Evolutionary conservation across 257 asterid species (phyloP), one percentile per base, ranked within the genome.

Genomic region (Nyctanthes arbortristis): DNA sequence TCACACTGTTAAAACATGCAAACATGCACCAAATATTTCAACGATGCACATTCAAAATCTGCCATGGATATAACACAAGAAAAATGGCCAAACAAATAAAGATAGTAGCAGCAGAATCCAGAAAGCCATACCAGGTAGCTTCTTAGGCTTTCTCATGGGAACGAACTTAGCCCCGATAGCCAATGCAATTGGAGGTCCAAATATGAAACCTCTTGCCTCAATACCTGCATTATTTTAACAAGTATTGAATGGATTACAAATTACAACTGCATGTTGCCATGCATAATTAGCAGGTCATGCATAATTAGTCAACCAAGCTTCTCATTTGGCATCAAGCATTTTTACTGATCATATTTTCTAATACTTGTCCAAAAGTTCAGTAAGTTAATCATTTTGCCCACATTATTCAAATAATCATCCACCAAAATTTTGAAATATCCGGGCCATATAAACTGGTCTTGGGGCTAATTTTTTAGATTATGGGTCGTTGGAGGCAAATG

Each of bases 181-280:
- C 84, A 93, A 76, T 10, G 98, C 98, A 70, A 93, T 93, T 22
- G 98, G 98, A 82, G 98, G 96, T 36, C 97, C 98, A 65, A 93
- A 90, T 66, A 90, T 93, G 65, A 90, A 93, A 20, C 98, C 98
- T 72, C 97, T 85, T 16, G 98, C 98, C 77, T 93, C 98, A 61
- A 93, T 63, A 61, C 98, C 98, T 93, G 89, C 74, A 78, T 28
- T 59, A 74, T 49, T 55, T 31, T 68, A 66, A 11, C 14, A 22
- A 39, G 12, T 27, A 39, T 57, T 22, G 30, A 1, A 14, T 49
- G 37, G 29, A 62, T 55, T 25, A 27, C 31, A 14, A 55, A 39
- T 61, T 32, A 63, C 54, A 61, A 56, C 57, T 32, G 36, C 25
- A 47, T 52, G 30, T 20, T 28, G 56, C 25, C 62, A 57, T 16